phyloP scores from a whole-genome alignment of 2,329 filamentous ascomycete genomes.

The Aspergillus melleus region DNA sequence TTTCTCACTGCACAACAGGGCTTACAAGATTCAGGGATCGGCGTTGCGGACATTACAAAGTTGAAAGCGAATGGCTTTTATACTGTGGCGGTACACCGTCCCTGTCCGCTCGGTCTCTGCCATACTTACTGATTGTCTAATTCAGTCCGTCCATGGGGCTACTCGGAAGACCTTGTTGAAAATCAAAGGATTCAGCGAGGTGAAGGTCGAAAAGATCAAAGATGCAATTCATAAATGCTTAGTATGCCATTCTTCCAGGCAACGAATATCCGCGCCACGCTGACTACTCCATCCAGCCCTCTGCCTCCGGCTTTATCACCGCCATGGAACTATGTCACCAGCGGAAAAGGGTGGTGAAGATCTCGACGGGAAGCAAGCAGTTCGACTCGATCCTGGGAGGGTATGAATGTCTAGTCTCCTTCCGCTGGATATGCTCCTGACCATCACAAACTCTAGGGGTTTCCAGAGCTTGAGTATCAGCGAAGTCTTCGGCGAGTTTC shows the following conservation, averaged over 20 bases:
- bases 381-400: conserved; percentile 66
- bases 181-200: conserved; percentile 69
- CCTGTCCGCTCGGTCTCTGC: background rate
- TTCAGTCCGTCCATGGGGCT: conserved; percentile 59
- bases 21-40: conserved; percentile 51
- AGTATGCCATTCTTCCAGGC: conserved; percentile 35
- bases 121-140: background rate
- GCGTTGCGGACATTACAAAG: conserved; percentile 65
- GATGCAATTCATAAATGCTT: conserved; percentile 64
- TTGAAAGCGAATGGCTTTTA: conserved; percentile 63
- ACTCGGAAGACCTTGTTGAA: conserved; percentile 62
- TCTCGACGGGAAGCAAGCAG: conserved; percentile 70
- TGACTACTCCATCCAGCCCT: conserved; percentile 47
- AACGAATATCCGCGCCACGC: background rate
- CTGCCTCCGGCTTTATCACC: conserved; percentile 63
- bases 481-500: conserved; percentile 48
- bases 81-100: conserved; percentile 58
- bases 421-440: background rate
- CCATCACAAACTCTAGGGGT: conserved; percentile 46
- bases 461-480: conserved; percentile 72
- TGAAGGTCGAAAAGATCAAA: conserved; percentile 71
- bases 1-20: background rate
- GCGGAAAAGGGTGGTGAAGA: conserved; percentile 63
- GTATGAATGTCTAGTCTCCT: conserved; percentile 33
- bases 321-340: conserved; percentile 64